Conservation (phyloP, 192 early-diverging fungal species). For the Chytriomyces hyalinus region DNA sequence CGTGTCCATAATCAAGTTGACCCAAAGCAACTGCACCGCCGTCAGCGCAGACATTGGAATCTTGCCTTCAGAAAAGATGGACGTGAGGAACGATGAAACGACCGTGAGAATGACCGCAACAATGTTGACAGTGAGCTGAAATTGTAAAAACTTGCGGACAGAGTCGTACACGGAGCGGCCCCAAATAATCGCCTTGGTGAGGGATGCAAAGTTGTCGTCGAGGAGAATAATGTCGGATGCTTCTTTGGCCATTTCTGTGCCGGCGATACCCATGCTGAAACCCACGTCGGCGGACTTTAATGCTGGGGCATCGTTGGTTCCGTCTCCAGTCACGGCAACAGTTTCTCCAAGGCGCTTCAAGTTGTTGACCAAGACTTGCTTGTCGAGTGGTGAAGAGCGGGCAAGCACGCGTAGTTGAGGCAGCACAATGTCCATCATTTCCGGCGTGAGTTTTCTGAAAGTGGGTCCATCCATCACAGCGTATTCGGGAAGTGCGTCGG, state of each 20-base stretch:
- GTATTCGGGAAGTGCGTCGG: conserved; percentile 57
- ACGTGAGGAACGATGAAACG: conserved; percentile 51
- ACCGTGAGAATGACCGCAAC: conserved; percentile 56
- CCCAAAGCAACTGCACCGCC: conserved; percentile 96
- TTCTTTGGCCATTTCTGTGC: conserved; percentile 99
- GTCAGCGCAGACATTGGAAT: conserved; percentile 76
- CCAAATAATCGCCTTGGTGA: conserved; percentile 98
- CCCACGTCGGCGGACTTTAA: conserved; percentile 95
- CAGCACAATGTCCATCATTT: conserved; percentile 90
- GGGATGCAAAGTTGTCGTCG: conserved; percentile 98
- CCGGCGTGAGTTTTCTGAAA: conserved; percentile 82
- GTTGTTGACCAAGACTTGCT: conserved; percentile 89
- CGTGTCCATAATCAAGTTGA: conserved; percentile 99
- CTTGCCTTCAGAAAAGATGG: conserved; percentile 35
- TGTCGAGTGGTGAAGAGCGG: conserved; percentile 92
- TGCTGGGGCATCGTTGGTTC: conserved; percentile 96
- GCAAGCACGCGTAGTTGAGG: conserved; percentile 95
- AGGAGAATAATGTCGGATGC: conserved; percentile 97
- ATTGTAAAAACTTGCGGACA: conserved; percentile 98
- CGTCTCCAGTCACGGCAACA: conserved; percentile 98
- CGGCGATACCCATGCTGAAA: conserved; percentile 99
- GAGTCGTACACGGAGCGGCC: conserved; percentile 93
- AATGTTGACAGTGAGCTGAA: conserved; percentile 98
- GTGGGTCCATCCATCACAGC: conserved; percentile 94
- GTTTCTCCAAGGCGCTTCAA: conserved; percentile 85